A percentile compares a stretch with the other conserved stretches of the same genome.
Conservation (phyloP, 2,329 filamentous ascomycete genomes). For the Mariannaea sp. region DNA sequence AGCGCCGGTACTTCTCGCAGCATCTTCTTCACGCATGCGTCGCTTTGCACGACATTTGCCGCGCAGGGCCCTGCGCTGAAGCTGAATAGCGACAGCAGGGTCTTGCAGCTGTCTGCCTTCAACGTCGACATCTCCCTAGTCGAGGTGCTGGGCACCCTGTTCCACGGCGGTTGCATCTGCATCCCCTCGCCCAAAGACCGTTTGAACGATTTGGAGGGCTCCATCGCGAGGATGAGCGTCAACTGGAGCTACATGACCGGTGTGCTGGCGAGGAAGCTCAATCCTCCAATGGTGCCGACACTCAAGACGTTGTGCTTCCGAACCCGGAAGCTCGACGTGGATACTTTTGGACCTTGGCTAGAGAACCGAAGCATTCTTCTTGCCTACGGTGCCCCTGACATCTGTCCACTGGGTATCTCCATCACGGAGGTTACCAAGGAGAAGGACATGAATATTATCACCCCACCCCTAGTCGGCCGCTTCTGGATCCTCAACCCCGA, state of each 20-base stretch:
- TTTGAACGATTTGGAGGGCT: slow-evolving; percentile 54
- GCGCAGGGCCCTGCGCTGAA: slow-evolving; percentile 56
- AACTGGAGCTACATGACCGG: slow-evolving; percentile 63
- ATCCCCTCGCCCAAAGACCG: slow-evolving; percentile 58
- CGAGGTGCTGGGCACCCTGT: slow-evolving; percentile 57
- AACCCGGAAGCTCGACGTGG: slow-evolving; percentile 54
- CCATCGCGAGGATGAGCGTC: slow-evolving; percentile 55
- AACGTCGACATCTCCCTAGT: slow-evolving; percentile 58
- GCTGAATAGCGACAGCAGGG: slow-evolving; percentile 57
- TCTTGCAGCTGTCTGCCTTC: slow-evolving; percentile 60
- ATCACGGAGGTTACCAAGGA: slow-evolving; percentile 49
- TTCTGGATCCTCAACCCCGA: slow-evolving; percentile 60
- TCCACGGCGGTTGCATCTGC: slow-evolving; percentile 63
- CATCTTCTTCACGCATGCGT: slow-evolving; percentile 64
- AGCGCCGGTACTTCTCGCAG: slow-evolving; percentile 52
- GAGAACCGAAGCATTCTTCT: slow-evolving; percentile 52
- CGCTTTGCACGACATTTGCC: slow-evolving; percentile 59
- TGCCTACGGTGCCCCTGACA: slow-evolving; percentile 57
- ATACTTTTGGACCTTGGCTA: slow-evolving; percentile 54
- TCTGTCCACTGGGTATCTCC: slow-evolving; percentile 57
- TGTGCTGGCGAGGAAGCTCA: slow-evolving; percentile 56
- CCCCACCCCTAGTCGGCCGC: slow-evolving; percentile 53
- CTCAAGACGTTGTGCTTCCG: slow-evolving; percentile 52
- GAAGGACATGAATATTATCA: slow-evolving; percentile 49
- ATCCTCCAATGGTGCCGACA: slow-evolving; percentile 44